A percentile compares a stretch with the other conserved stretches of the same genome.
Evolutionary conservation across 2,329 filamentous ascomycete genomes (phyloP).

Genomic region (Ascochyta pisi): DNA sequence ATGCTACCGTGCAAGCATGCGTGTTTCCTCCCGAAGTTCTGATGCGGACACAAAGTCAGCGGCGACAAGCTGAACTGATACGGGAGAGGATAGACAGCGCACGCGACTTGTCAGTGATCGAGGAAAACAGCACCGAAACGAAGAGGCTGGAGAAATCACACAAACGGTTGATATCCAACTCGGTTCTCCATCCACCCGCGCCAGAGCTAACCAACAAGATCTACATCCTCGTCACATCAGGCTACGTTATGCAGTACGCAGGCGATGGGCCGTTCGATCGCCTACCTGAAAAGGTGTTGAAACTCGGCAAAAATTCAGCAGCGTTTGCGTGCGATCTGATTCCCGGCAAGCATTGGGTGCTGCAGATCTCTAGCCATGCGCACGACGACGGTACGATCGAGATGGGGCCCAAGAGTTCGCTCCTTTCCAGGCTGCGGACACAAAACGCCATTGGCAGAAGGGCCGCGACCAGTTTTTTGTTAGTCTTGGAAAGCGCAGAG

Average conservation of each 20-base stretch:
- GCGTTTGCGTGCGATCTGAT: slow-evolving; percentile 83
- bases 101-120: slow-evolving; percentile 40
- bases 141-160: slow-evolving; percentile 53
- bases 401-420: slow-evolving; percentile 58
- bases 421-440: slow-evolving; percentile 71
- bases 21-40: slow-evolving; percentile 73
- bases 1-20: slow-evolving; percentile 73
- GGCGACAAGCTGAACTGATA: slow-evolving; percentile 56
- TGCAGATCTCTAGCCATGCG: slow-evolving; percentile 74
- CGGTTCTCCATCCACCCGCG: slow-evolving; percentile 55
- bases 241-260: slow-evolving; percentile 76
- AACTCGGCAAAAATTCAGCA: slow-evolving; percentile 75
- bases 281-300: slow-evolving; percentile 75
- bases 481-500: slow-evolving; percentile 75
- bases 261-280: slow-evolving; percentile 74
- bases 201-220: slow-evolving; percentile 75
- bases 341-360: slow-evolving; percentile 79
- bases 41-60: slow-evolving; percentile 63
- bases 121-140: slow-evolving; percentile 37
- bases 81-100: slow-evolving; percentile 47
- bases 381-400: slow-evolving; percentile 62
- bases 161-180: slow-evolving; percentile 49
- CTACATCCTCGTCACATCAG: slow-evolving; percentile 73
- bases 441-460: slow-evolving; percentile 62
- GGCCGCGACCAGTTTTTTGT: slow-evolving; percentile 68